These are phyloP conservation scores for Physcia stellaris DNA, from an alignment of 495 filamentous ascomycete genomes.

Conservation along the genomic window DNA sequence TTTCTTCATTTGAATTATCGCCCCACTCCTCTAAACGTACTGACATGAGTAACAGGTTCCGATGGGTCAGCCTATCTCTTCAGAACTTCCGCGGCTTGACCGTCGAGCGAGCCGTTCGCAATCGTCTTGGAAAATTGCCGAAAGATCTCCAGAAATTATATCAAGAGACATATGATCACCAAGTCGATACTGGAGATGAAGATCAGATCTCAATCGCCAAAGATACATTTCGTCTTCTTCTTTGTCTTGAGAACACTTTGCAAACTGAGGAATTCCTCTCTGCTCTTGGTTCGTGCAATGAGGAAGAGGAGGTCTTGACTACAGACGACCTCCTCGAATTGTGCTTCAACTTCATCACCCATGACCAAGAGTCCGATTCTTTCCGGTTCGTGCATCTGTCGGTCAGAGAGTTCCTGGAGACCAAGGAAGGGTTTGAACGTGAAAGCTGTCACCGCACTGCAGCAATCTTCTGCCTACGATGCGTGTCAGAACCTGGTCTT, in stretches of 20 bases:
- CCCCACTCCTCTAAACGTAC: neutral
- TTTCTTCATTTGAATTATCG: too few species aligned
- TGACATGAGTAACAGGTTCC: conserved; percentile 5
- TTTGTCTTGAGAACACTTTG: neutral
- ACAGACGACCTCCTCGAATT: conserved; percentile 2
- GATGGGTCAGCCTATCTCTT: conserved; percentile 7
- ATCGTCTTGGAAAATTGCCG: conserved; percentile 3
- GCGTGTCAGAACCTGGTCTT: neutral
- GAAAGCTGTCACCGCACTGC: neutral
- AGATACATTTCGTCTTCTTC: neutral
- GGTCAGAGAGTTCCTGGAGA: conserved; percentile 14
- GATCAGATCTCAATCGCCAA: neutral
- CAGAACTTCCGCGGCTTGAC: neutral
- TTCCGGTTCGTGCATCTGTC: conserved; percentile 22
- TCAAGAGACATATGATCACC: conserved; percentile 1
- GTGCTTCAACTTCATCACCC: conserved; percentile 13
- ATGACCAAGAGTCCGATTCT: conserved; percentile 9
- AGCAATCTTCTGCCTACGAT: conserved; percentile 3
- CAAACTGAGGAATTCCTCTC: neutral
- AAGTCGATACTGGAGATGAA: neutral
- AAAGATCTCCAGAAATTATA: conserved; percentile 3
- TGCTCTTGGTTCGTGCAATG: neutral
- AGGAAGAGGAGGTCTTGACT: neutral
- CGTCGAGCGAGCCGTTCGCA: neutral
- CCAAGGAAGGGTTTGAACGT: neutral